Conservation (phyloP, 495 filamentous ascomycete species). For the Ramalina peruviana region DNA sequence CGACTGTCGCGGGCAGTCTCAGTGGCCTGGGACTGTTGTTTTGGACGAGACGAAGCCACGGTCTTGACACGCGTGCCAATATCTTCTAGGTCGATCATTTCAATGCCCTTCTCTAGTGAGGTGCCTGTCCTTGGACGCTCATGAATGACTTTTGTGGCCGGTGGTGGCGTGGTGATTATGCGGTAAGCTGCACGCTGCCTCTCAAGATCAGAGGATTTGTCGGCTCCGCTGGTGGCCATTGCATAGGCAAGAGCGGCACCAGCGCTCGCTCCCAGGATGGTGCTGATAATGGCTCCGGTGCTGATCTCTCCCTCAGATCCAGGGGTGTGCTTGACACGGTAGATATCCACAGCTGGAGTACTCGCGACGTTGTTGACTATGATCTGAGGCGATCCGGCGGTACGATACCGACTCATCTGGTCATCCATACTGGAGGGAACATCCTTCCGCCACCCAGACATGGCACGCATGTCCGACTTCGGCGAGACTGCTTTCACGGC, state of each 20-base stretch:
- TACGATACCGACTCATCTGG: neutral
- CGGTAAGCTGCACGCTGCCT: constrained; percentile 16
- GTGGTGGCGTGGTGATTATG: constrained; percentile 33
- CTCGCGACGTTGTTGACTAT: constrained; percentile 20
- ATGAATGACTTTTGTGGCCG: constrained; percentile 28
- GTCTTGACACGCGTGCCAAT: constrained; percentile 24
- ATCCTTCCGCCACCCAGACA: constrained; percentile 14
- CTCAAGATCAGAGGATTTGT: constrained; percentile 23
- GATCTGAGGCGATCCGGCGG: constrained; percentile 13
- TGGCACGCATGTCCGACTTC: constrained; percentile 1
- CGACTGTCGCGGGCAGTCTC: constrained; percentile 1
- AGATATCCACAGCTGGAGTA: constrained; percentile 21
- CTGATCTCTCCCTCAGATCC: constrained; percentile 26
- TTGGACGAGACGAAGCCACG: constrained; percentile 20
- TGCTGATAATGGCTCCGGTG: constrained; percentile 47
- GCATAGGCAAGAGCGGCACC: constrained; percentile 65
- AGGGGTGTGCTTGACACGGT: constrained; percentile 18
- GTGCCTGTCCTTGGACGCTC: constrained; percentile 26
- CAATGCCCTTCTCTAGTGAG: constrained; percentile 1
- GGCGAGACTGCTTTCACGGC: neutral
- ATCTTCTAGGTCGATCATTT: constrained; percentile 22
- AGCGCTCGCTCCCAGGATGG: constrained; percentile 61
- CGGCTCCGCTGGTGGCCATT: constrained; percentile 43
- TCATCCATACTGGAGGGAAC: constrained; percentile 8
- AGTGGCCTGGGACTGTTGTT: neutral